Percentiles rank a stretch among this genome's conserved stretches.
phyloP scores from a whole-genome alignment of 345 rosid species.

The Triadica sebifera region DNA sequence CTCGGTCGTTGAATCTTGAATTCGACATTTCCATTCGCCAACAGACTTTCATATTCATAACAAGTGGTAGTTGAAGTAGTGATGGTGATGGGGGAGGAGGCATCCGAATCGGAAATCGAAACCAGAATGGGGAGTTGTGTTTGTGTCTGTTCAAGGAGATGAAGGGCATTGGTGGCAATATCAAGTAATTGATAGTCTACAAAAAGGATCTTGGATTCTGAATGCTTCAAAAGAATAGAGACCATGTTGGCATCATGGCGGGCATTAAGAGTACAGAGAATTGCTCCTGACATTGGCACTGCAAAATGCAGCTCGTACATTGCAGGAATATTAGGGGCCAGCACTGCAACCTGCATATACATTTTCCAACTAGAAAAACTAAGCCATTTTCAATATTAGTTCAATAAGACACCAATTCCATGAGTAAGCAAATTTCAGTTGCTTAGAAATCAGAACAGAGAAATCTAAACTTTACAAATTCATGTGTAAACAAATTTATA shows the following conservation, averaged over 20 bases:
- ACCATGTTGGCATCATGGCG: constrained; percentile 57
- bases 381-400: neutral
- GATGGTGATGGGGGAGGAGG: neutral
- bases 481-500: too few relatives aligned
- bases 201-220: constrained; percentile 54
- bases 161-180: constrained; percentile 52
- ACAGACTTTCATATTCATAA: constrained; percentile 47
- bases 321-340: constrained; percentile 74
- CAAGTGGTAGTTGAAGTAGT: neutral
- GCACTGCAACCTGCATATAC: constrained; percentile 52
- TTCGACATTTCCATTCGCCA: constrained; percentile 39
- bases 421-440: too few relatives aligned
- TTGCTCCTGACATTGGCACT: constrained; percentile 76
- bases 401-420: too few relatives aligned
- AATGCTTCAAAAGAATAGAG: constrained; percentile 51
- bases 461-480: too few relatives aligned
- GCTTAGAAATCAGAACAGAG: too few relatives aligned
- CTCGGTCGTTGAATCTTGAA: constrained; percentile 47
- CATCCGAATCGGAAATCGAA: constrained; percentile 43
- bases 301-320: constrained; percentile 83
- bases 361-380: neutral
- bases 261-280: constrained; percentile 68
- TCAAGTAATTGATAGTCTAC: constrained; percentile 57
- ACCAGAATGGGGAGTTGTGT: constrained; percentile 41
- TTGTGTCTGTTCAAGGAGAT: constrained; percentile 37